phyloP scores from a whole-genome alignment of 2,329 filamentous ascomycete species.

The Tolypocladium sp. region DNA sequence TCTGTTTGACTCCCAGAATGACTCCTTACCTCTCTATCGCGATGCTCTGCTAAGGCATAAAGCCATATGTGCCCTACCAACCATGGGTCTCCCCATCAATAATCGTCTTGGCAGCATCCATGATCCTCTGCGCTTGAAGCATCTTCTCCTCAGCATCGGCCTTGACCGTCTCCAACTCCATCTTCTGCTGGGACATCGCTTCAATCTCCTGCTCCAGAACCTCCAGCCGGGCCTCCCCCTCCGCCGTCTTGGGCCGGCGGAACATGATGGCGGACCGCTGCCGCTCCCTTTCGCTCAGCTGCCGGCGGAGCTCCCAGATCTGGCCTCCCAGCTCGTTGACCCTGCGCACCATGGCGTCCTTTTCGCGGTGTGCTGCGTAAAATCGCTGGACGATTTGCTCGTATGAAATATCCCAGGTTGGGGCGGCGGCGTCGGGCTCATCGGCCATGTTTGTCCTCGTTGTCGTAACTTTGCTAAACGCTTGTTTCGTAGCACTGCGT shows the following conservation, averaged over 20 bases:
- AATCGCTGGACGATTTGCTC: not conserved
- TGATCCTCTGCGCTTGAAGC: not conserved
- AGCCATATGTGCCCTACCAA: not conserved
- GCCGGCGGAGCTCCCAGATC: not conserved
- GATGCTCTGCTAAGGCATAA: too few species aligned
- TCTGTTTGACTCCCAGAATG: not conserved
- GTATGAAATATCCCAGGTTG: not conserved
- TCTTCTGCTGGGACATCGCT: not conserved
- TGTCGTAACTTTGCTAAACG: not conserved
- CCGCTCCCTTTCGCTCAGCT: not conserved
- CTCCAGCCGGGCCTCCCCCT: not conserved
- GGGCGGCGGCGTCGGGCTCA: not conserved
- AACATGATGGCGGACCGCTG: not conserved
- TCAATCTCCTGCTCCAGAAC: not conserved
- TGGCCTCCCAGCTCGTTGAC: not conserved
- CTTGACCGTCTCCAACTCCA: not conserved
- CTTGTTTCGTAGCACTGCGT: not conserved
- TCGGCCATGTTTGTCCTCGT: not conserved
- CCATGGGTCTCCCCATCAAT: not conserved
- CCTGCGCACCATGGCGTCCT: constrained; percentile 3
- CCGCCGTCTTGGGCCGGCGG: not conserved
- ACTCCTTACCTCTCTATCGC: not conserved
- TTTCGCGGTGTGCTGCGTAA: not conserved
- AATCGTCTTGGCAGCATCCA: not conserved
- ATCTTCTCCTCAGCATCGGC: not conserved